Percentiles rank a stretch among this genome's conserved stretches.
These are phyloP conservation scores for Exophiala spinifera DNA, from an alignment of 2,329 filamentous ascomycete species.

Conservation along the genomic window DNA sequence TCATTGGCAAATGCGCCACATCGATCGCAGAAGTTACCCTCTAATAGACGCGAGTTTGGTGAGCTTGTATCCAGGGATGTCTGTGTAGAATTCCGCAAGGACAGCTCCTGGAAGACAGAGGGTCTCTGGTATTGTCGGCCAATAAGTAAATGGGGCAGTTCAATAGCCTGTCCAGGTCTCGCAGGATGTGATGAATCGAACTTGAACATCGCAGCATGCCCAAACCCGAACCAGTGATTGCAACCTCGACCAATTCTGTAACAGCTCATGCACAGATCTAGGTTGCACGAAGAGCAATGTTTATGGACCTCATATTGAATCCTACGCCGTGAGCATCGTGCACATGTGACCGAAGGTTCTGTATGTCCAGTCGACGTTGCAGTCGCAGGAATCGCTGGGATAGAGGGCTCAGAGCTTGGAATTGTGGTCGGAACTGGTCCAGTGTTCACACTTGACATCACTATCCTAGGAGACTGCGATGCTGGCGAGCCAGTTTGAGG, in stretches of 20 bases:
- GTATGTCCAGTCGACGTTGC: constrained; percentile 15
- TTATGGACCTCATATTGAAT: constrained; percentile 88
- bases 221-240: constrained; percentile 84
- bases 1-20: constrained; percentile 72
- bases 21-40: constrained; percentile 77
- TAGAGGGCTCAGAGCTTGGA: constrained; percentile 25
- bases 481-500: constrained; percentile 11
- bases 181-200: constrained; percentile 57
- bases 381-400: constrained; percentile 16
- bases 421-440: constrained; percentile 31
- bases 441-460: constrained; percentile 16
- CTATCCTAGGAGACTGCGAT: constrained; percentile 8
- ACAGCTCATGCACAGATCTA: constrained; percentile 75
- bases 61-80: constrained; percentile 54
- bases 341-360: constrained; percentile 73
- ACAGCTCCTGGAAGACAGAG: constrained; percentile 7
- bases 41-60: constrained; percentile 64
- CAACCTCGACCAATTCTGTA: constrained; percentile 77
- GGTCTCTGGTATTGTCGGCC: constrained; percentile 45
- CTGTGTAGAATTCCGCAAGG: constrained; percentile 1
- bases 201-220: constrained; percentile 64
- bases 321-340: constrained; percentile 64
- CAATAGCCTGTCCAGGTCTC: constrained; percentile 42
- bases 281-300: constrained; percentile 68
- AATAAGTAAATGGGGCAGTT: constrained; percentile 53